A percentile compares a stretch with the other conserved stretches of the same genome.
Evolutionary conservation across 768 basidiomycete species (phyloP).

Genomic region (Tylopilus subfusipes): DNA sequence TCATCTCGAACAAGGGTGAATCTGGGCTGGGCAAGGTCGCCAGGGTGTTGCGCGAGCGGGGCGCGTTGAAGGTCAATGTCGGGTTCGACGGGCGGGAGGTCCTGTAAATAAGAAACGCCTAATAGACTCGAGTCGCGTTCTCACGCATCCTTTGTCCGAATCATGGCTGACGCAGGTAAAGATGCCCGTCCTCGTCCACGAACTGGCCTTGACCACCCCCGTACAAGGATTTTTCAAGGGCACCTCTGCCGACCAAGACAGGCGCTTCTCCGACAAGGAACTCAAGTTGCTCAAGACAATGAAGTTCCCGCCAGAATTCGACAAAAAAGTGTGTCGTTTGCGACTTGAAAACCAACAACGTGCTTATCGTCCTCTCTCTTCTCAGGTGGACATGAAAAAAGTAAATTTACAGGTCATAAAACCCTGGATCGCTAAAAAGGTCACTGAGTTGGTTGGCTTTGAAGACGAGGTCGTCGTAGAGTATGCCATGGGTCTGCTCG

Average conservation of each 20-base stretch:
- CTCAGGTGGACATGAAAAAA: conserved; percentile 90
- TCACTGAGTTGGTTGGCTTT: conserved; percentile 84
- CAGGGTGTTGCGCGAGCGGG: conserved; percentile 19
- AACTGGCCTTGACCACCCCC: conserved; percentile 1
- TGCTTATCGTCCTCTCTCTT: neutral
- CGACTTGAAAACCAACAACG: neutral
- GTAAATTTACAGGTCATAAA: conserved; percentile 89
- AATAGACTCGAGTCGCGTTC: conserved; percentile 11
- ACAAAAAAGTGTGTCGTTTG: conserved; percentile 62
- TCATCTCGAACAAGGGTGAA: conserved; percentile 32
- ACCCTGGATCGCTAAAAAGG: conserved; percentile 94
- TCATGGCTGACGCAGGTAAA: conserved; percentile 60
- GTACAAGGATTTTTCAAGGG: conserved; percentile 81
- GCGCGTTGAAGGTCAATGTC: conserved; percentile 28
- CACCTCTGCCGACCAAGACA: conserved; percentile 86
- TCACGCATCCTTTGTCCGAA: conserved; percentile 19
- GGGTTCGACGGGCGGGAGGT: conserved; percentile 33
- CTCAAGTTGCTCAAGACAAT: conserved; percentile 80
- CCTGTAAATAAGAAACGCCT: conserved; percentile 8
- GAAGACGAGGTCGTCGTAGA: conserved; percentile 98
- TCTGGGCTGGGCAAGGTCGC: conserved; percentile 23
- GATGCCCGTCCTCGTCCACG: neutral
- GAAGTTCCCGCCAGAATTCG: conserved; percentile 88
- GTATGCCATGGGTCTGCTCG: conserved; percentile 92
- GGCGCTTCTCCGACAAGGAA: conserved; percentile 94